Evolutionary conservation across 345 rosid genomes (phyloP).

Genomic region (Salix koriyanagi): DNA sequence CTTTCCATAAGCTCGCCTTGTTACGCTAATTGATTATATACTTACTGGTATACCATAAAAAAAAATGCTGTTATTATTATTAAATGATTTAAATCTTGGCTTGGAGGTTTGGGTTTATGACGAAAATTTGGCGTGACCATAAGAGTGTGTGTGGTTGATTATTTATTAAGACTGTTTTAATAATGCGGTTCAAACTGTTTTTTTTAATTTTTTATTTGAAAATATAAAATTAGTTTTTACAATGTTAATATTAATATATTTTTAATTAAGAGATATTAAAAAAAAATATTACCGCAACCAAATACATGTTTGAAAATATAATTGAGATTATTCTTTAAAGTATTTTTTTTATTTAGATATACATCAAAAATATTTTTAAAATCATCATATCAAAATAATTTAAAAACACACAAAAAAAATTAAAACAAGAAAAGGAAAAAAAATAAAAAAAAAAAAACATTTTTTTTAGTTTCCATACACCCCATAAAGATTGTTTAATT

Average conservation of each 20-base stretch:
- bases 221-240: neutral
- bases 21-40: neutral
- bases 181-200: neutral
- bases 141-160: neutral
- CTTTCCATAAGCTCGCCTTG: neutral
- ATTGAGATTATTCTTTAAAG: too few species aligned
- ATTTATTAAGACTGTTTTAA: neutral
- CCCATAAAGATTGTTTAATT: neutral
- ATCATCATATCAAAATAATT: too few species aligned
- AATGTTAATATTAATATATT: too few species aligned
- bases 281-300: too few species aligned
- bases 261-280: too few species aligned
- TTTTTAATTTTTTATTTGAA: neutral
- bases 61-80: neutral
- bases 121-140: neutral
- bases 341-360: too few species aligned
- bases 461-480: too few species aligned
- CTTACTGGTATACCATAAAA: neutral
- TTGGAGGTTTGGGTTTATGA: neutral
- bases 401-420: too few species aligned
- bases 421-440: too few species aligned
- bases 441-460: too few species aligned
- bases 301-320: too few species aligned
- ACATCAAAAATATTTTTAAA: too few species aligned
- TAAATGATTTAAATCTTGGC: neutral